Percentiles rank a stretch among this genome's conserved stretches.
Conservation (phyloP, 805 yeast species). For the Debaryomyces maramus region DNA sequence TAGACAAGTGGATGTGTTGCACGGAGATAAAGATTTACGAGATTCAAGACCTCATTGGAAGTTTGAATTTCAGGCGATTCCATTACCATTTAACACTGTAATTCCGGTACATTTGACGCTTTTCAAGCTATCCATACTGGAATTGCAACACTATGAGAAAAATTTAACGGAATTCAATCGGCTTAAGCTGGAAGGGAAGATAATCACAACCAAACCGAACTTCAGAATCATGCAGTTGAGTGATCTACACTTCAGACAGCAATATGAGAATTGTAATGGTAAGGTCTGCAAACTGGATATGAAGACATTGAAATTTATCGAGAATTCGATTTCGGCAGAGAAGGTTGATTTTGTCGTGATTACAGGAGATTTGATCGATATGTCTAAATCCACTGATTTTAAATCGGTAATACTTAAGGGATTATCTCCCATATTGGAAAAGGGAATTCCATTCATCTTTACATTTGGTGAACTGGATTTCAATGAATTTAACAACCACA, state of each 20-base stretch:
- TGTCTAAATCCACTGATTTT: constrained; percentile 22
- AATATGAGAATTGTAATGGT: constrained; percentile 21
- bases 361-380: constrained; percentile 42
- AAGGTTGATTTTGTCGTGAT: constrained; percentile 36
- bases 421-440: constrained; percentile 32
- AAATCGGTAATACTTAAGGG: constrained; percentile 32
- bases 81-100: constrained; percentile 15
- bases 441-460: constrained; percentile 31
- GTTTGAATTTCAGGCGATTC: constrained; percentile 13
- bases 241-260: constrained; percentile 41
- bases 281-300: constrained; percentile 26
- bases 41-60: constrained; percentile 28
- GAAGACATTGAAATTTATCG: constrained; percentile 31
- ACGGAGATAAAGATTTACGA: constrained; percentile 27
- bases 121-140: constrained; percentile 16
- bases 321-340: constrained; percentile 25
- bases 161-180: constrained; percentile 9
- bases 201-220: constrained; percentile 16
- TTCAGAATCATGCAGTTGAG: constrained; percentile 39
- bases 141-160: constrained; percentile 10
- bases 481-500: constrained; percentile 5
- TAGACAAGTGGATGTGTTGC: constrained; percentile 26
- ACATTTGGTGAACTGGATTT: constrained; percentile 41
- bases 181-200: constrained; percentile 15
- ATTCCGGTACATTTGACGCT: constrained; percentile 21